Percentiles rank a stretch among this genome's conserved stretches.
phyloP scores from a whole-genome alignment of 192 early-diverging fungal species.

The Neocallimastix lanati region DNA sequence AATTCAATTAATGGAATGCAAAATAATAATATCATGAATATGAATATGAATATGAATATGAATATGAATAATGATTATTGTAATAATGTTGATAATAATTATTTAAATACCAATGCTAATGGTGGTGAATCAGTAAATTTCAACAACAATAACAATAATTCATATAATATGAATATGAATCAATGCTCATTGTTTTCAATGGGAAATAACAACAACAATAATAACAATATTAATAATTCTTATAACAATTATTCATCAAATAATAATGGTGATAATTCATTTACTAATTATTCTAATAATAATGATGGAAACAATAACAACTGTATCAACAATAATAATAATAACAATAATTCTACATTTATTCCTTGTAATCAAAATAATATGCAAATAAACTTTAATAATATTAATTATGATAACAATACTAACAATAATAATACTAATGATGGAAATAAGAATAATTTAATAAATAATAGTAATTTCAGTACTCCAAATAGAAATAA shows the following conservation, averaged over 20 bases:
- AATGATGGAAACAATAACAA: no score
- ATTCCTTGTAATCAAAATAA: neutral
- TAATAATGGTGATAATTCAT: neutral
- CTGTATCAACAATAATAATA: neutral
- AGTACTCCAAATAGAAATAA: neutral
- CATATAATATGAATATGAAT: no score
- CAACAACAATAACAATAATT: no score
- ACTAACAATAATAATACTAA: neutral
- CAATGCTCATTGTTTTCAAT: no score
- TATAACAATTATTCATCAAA: neutral
- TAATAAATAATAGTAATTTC: neutral
- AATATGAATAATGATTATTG: neutral
- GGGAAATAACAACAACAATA: no score
- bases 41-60: neutral
- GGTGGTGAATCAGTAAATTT: no score
- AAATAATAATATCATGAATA: neutral
- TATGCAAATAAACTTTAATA: neutral
- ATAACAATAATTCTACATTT: neutral
- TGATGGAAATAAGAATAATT: no score
- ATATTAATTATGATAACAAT: neutral
- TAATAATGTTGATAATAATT: no score
- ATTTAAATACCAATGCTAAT: no score
- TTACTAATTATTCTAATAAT: no score
- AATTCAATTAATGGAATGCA: neutral
- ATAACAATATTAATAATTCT: no score